Percentiles rank a stretch among this genome's conserved stretches.
These are phyloP conservation scores for Syncephalastrum monosporum DNA, from an alignment of 371 early-diverging fungal species.

Conservation along the genomic window DNA sequence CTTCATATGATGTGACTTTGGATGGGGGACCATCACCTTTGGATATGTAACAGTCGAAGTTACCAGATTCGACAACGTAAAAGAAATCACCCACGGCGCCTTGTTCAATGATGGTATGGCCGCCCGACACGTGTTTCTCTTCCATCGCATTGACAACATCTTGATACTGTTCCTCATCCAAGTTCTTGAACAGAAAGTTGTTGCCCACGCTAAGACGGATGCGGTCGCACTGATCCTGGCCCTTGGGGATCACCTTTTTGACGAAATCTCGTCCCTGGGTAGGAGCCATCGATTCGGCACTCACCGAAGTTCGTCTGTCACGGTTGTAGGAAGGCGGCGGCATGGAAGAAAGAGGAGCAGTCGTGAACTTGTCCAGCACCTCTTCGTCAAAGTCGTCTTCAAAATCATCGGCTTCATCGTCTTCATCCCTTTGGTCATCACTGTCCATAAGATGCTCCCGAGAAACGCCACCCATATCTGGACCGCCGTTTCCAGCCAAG, in stretches of 20 bases:
- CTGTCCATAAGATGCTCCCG: slow-evolving; percentile 18
- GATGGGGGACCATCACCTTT: slow-evolving; percentile 46
- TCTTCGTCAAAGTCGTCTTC: slow-evolving; percentile 62
- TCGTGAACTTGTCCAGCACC: slow-evolving; percentile 53
- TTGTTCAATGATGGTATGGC: slow-evolving; percentile 89
- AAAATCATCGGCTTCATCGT: slow-evolving; percentile 29
- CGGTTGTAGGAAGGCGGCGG: slow-evolving; percentile 52
- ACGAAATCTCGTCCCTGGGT: slow-evolving; percentile 72
- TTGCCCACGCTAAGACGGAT: slow-evolving; percentile 78
- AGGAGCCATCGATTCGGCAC: slow-evolving; percentile 96
- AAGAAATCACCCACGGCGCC: slow-evolving; percentile 97
- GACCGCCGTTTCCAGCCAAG: slow-evolving; percentile 10
- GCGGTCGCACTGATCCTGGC: slow-evolving; percentile 77
- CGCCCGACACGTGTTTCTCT: slow-evolving; percentile 76
- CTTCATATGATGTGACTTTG: slow-evolving; percentile 62
- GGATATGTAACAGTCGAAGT: slow-evolving; percentile 89
- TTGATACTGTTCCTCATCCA: slow-evolving; percentile 94
- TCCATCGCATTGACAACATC: slow-evolving; percentile 97
- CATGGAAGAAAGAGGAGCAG: slow-evolving; percentile 35
- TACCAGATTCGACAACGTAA: slow-evolving; percentile 96
- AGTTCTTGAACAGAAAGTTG: slow-evolving; percentile 91
- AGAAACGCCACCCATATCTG: slow-evolving; percentile 3
- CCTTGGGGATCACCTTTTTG: slow-evolving; percentile 85
- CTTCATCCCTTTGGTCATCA: slow-evolving; percentile 13
- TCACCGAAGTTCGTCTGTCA: slow-evolving; percentile 94